A percentile compares a stretch with the other conserved stretches of the same genome.
Conservation (phyloP, 192 early-diverging fungal species). For the Geranomyces michiganensis region DNA sequence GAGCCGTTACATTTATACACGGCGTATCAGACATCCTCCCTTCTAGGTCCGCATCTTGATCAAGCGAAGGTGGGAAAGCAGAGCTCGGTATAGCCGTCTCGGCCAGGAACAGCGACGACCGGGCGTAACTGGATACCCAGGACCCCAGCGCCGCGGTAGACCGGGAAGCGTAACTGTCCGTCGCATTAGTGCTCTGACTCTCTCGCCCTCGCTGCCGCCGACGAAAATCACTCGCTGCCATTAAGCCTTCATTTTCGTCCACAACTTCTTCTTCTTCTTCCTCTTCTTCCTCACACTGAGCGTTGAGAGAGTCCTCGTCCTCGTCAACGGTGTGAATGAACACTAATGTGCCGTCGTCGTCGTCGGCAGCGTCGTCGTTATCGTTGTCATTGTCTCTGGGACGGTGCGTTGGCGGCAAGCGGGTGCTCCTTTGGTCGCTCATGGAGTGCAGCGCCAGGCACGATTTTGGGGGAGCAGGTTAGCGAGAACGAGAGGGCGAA, state of each 20-base stretch:
- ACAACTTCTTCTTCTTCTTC: background rate
- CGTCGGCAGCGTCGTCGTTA: background rate
- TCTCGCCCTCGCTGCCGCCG: background rate
- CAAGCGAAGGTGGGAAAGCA: background rate
- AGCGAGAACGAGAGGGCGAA: too few relatives aligned
- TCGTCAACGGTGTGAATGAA: conserved; percentile 7
- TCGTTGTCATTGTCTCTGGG: background rate
- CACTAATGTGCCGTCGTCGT: background rate
- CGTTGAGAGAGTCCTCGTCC: background rate
- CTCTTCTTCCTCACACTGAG: background rate
- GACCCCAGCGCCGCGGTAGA: conserved; percentile 3
- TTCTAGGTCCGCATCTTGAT: background rate
- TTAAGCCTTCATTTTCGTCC: background rate
- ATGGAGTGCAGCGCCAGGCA: too few relatives aligned
- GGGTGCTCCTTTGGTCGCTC: too few relatives aligned
- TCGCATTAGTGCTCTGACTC: background rate
- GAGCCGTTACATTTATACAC: background rate
- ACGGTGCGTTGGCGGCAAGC: too few relatives aligned
- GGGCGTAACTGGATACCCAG: background rate
- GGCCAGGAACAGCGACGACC: conserved; percentile 4
- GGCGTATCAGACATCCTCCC: background rate
- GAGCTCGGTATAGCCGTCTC: background rate
- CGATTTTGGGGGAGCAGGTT: too few relatives aligned
- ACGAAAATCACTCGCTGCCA: background rate
- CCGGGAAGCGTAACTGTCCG: background rate